Base-by-base conservation (phyloP, 2,329 filamentous ascomycete genomes). In the Colletotrichum camelliae region DNA sequence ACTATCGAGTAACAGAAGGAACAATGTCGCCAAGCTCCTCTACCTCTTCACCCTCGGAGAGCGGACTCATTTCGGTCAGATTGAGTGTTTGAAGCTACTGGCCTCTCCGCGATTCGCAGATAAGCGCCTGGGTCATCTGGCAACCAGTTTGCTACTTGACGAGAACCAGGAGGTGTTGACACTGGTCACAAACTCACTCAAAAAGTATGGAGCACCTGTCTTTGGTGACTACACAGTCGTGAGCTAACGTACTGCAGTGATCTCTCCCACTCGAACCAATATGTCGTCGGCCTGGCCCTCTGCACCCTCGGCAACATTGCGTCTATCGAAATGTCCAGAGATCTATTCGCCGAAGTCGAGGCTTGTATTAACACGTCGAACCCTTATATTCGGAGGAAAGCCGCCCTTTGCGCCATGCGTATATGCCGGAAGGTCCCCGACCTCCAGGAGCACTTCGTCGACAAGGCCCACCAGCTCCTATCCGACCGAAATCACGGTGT, bases 151-250 rank as follows among this genome's bases (percentile, higher is more conserved):
- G 83, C 87, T 99, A 79, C 89, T 99, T 77, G 97, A 99, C 84
- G 97, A 99, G 89, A 99, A 99, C 81, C 97, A 99, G 85, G 97
- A 99, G 85, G 97, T 99, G 24, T 85, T 99, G 82, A 99, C 97
- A 2, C 88, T 99, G 76, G 97, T 99, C 74, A 99, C 97, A 39
- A 99, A 99, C 86, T 99, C 97, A 13, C 87, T 99, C 79, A 97
- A 98, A 85, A 99, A 98, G 96, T 98, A 90, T 33, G 31, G 55
- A 15, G 27, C 5, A 24, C 21, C 9, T 33, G 18, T 35, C 16
- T 29, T 33, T 37, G 27, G 29, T 18, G 33, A 39, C n/a, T 16
- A 27, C 29, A 18, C 15, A 27, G 61, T 33, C 16, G 8, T 64
- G 29, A 21, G 78, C 86, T 89, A 77, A 89, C 80, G 29, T 39